Evolutionary conservation across 768 basidiomycete species (phyloP).

Genomic region (Pleurotus salmoneostramineus): DNA sequence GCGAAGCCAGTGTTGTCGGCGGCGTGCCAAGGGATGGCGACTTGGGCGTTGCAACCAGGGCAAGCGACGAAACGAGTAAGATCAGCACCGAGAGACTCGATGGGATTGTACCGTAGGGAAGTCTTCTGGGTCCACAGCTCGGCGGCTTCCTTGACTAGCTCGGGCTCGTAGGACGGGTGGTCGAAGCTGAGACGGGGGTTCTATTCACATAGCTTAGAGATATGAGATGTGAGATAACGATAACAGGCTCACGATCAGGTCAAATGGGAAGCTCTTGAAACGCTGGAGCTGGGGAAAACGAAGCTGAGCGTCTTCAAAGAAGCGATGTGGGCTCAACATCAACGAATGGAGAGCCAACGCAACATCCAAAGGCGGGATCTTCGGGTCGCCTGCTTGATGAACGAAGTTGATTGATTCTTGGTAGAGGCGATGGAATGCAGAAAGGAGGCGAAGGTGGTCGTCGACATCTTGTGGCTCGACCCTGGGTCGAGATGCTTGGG

Average conservation of each 20-base stretch:
- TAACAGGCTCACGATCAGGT: background rate
- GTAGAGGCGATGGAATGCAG: too few species aligned
- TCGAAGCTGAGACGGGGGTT: too few species aligned
- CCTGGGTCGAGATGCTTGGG: too few species aligned
- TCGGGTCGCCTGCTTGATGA: too few species aligned
- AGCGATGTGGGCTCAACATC: background rate
- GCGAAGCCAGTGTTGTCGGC: background rate
- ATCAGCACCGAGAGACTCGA: background rate
- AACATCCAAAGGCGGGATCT: background rate
- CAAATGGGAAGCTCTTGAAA: background rate
- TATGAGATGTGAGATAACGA: too few species aligned
- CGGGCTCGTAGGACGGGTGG: too few species aligned
- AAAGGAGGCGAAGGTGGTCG: too few species aligned
- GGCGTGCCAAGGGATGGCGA: background rate
- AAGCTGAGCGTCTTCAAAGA: background rate
- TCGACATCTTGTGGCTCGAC: too few species aligned
- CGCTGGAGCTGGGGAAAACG: background rate
- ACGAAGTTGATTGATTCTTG: too few species aligned
- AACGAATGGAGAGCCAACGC: background rate
- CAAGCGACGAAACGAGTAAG: background rate
- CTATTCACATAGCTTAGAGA: too few species aligned
- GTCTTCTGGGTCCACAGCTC: background rate
- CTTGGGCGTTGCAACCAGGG: background rate
- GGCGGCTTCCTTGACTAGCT: too few species aligned
- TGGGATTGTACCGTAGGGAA: background rate